A percentile compares a stretch with the other conserved stretches of the same genome.
These are phyloP conservation scores for Phytophthora pisi DNA, from an alignment of 352 stramenopile species.

Conservation along the genomic window DNA sequence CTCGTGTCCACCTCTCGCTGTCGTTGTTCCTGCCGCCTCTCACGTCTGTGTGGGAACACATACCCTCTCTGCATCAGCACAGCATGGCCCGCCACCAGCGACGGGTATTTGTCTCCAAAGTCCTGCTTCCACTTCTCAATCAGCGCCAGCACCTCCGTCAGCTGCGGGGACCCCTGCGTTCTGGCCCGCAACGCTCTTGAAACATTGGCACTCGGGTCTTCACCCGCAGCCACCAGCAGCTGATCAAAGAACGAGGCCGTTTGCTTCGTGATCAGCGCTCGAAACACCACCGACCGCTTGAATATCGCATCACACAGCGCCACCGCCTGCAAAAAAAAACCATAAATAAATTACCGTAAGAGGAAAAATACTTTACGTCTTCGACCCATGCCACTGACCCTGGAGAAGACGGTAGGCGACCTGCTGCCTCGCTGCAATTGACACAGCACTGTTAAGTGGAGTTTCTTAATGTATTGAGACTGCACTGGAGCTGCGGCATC, in stretches of 20 bases:
- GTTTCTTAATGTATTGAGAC: conserved; percentile 31
- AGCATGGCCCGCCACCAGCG: conserved; percentile 56
- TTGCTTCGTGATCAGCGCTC: conserved; percentile 49
- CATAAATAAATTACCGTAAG: not conserved
- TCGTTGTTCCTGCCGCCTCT: conserved; percentile 29
- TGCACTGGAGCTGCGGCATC: conserved; percentile 29
- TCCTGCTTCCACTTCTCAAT: conserved; percentile 68
- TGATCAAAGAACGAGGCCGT: conserved; percentile 49
- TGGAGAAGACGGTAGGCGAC: conserved; percentile 23
- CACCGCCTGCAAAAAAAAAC: conserved; percentile 30
- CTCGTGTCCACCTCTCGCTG: conserved; percentile 15
- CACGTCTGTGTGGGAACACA: conserved; percentile 46
- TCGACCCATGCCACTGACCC: conserved; percentile 14
- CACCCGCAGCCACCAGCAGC: conserved; percentile 53
- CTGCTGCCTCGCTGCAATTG: conserved; percentile 29
- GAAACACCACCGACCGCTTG: conserved; percentile 56
- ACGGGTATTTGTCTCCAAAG: conserved; percentile 64
- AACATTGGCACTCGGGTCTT: conserved; percentile 36
- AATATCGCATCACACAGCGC: conserved; percentile 63
- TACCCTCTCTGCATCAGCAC: conserved; percentile 59
- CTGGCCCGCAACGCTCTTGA: conserved; percentile 28
- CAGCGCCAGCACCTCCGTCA: conserved; percentile 47
- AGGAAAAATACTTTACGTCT: not conserved
- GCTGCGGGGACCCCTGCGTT: conserved; percentile 24
- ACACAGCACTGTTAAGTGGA: conserved; percentile 28